Evolutionary conservation across 495 filamentous ascomycete genomes (phyloP).

Genomic region (Xylaria intraflava): DNA sequence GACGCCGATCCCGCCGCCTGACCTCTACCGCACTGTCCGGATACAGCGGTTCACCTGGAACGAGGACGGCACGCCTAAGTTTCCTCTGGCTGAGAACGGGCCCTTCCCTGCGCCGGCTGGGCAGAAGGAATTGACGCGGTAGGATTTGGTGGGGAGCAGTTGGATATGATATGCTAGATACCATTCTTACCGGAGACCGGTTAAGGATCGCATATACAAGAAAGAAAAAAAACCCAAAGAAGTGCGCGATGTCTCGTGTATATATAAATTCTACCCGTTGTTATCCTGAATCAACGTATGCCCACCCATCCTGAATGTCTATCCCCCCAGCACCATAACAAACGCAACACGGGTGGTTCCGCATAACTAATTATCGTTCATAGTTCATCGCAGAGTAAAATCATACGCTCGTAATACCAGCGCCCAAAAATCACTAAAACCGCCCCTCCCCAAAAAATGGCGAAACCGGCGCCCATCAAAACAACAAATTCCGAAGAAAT

Average conservation of each 20-base stretch:
- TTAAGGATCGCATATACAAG: too few relatives aligned
- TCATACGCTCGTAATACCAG: neutral
- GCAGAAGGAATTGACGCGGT: slow-evolving; percentile 12
- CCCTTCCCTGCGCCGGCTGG: slow-evolving; percentile 23
- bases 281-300: too few relatives aligned
- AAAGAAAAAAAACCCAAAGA: too few relatives aligned
- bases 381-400: neutral
- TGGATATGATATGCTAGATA: neutral
- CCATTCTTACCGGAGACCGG: neutral
- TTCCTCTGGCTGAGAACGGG: slow-evolving; percentile 26
- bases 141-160: neutral
- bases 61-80: slow-evolving; percentile 23
- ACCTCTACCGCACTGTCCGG: slow-evolving; percentile 22
- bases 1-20: slow-evolving; percentile 19
- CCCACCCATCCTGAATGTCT: neutral
- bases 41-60: slow-evolving; percentile 27
- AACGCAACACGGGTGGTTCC: neutral
- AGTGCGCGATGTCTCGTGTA: too few relatives aligned
- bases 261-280: too few relatives aligned
- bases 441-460: neutral
- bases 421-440: neutral
- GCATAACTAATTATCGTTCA: too few relatives aligned
- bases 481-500: neutral
- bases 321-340: neutral
- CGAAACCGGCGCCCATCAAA: neutral